These are phyloP conservation scores for Naganishia onofrii DNA, from an alignment of 768 basidiomycete genomes.

Conservation along the genomic window DNA sequence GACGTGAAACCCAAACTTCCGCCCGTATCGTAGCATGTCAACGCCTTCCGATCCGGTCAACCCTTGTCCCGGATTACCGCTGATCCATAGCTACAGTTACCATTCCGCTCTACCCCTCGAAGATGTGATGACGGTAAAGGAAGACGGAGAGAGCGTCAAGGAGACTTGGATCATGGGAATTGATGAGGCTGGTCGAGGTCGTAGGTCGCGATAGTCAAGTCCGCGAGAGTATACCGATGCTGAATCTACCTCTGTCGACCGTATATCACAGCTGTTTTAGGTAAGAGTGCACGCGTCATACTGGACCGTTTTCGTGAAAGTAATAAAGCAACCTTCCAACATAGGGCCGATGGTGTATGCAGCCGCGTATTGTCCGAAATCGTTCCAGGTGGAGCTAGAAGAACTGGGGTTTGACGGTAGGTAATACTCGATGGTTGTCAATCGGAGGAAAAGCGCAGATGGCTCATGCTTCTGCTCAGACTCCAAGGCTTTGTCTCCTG, in stretches of 20 bases:
- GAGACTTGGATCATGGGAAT: constrained; percentile 88
- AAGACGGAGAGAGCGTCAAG: constrained; percentile 31
- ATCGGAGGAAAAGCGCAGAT: neutral
- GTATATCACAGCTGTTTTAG: constrained; percentile 64
- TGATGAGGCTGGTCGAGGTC: constrained; percentile 97
- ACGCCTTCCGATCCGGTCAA: constrained; percentile 40
- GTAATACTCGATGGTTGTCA: constrained; percentile 32
- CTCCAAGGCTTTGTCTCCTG: constrained; percentile 81
- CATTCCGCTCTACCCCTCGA: constrained; percentile 41
- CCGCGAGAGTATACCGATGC: neutral
- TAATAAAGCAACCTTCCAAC: neutral
- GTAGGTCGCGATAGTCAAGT: constrained; percentile 38
- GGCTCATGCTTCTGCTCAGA: constrained; percentile 57
- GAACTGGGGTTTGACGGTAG: constrained; percentile 85
- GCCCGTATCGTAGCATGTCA: neutral
- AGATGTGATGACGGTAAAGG: neutral
- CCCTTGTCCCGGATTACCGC: constrained; percentile 35
- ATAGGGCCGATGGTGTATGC: constrained; percentile 84
- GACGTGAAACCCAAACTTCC: neutral
- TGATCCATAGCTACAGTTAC: constrained; percentile 43
- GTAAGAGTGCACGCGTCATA: constrained; percentile 50
- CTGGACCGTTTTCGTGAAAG: neutral
- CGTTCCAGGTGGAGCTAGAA: constrained; percentile 71
- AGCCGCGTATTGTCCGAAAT: constrained; percentile 82
- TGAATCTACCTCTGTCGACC: neutral